A percentile compares a stretch with the other conserved stretches of the same genome.
Evolutionary conservation across 352 stramenopile genomes (phyloP).

Genomic region (Peronospora destructor): DNA sequence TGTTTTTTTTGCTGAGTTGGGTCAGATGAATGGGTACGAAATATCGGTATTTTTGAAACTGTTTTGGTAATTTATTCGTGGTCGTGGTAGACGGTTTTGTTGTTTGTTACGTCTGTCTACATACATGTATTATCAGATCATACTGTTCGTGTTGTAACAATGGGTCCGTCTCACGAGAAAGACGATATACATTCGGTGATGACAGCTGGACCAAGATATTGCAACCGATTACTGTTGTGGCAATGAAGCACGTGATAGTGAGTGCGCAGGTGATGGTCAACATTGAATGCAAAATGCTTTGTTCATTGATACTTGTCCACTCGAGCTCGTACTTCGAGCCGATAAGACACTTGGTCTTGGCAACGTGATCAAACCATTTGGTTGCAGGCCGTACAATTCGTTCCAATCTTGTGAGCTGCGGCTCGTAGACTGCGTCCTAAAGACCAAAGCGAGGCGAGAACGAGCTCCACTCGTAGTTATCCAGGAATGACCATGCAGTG

Average conservation of each 20-base stretch:
- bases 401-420: conserved; percentile 20
- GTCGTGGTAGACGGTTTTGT: too few species aligned
- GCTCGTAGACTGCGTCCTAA: conserved; percentile 33
- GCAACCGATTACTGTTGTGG: conserved; percentile 18
- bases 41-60: too few species aligned
- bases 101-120: too few species aligned
- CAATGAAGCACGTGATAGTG: conserved; percentile 3
- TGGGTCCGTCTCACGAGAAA: conserved; percentile 22
- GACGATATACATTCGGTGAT: conserved; percentile 8
- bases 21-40: too few species aligned
- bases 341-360: conserved; percentile 54
- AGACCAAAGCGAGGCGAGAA: conserved; percentile 56
- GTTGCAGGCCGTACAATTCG: conserved; percentile 42
- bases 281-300: conserved; percentile 19
- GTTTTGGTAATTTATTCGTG: too few species aligned
- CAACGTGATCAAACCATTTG: conserved; percentile 41
- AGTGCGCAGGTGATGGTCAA: conserved; percentile 14
- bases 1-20: too few species aligned
- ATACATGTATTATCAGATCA: too few species aligned
- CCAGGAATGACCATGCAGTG: conserved; percentile 90
- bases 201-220: conserved; percentile 26
- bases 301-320: conserved; percentile 15
- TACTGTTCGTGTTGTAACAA: conserved; percentile 6
- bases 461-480: conserved; percentile 94
- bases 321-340: conserved; percentile 11